phyloP scores from a whole-genome alignment of 257 asterid species.

The Petunia secreta region DNA sequence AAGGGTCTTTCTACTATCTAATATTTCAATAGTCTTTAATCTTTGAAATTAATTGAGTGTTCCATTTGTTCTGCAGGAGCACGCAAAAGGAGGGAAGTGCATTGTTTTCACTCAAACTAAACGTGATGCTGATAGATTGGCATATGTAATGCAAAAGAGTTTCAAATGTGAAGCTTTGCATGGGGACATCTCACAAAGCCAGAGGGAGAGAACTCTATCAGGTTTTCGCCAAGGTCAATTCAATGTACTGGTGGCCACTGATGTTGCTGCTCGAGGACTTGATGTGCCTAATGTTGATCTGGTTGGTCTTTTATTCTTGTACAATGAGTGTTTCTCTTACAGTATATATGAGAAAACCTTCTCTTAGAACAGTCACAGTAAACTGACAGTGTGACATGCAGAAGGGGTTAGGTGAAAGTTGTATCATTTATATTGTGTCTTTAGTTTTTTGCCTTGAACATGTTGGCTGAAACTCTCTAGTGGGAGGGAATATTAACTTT shows the following conservation, averaged over 20 bases:
- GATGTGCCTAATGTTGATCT: conserved; percentile 98
- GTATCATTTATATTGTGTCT: neutral
- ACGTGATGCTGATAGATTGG: conserved; percentile 90
- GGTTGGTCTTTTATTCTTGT: conserved; percentile 46
- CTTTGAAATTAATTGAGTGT: conserved; percentile 19
- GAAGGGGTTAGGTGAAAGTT: neutral
- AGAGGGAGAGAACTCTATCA: conserved; percentile 88
- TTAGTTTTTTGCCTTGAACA: neutral
- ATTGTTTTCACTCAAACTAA: conserved; percentile 95
- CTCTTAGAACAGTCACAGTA: neutral
- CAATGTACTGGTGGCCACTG: conserved; percentile 87
- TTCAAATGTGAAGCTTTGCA: conserved; percentile 88
- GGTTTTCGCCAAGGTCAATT: conserved; percentile 78
- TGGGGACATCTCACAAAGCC: conserved; percentile 87
- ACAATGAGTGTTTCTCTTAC: too few species aligned
- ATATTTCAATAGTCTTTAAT: neutral
- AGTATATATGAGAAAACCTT: conserved; percentile 5
- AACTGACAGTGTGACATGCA: neutral
- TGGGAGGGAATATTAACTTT: neutral
- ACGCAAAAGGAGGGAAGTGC: conserved; percentile 94
- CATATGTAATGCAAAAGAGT: conserved; percentile 63
- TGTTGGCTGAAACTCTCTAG: neutral
- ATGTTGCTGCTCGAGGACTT: conserved; percentile 98
- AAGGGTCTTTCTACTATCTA: conserved; percentile 12
- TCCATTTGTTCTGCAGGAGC: conserved; percentile 56